A percentile compares a stretch with the other conserved stretches of the same genome.
Evolutionary conservation across 768 basidiomycete species (phyloP).

Genomic region (Candolleomyces aberdarensis): DNA sequence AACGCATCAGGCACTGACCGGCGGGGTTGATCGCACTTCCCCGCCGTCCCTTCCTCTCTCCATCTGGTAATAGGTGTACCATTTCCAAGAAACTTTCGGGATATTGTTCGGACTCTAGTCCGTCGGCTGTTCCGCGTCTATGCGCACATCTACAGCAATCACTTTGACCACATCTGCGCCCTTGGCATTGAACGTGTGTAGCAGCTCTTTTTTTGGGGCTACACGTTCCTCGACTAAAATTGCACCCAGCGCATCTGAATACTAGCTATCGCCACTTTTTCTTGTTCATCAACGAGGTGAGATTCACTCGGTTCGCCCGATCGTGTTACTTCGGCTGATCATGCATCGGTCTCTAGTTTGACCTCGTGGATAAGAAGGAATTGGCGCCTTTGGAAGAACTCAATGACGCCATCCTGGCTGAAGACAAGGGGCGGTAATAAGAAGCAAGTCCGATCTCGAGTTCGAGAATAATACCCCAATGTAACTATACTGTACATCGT

Average conservation of each 20-base stretch:
- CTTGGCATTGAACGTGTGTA: slow-evolving; percentile 91
- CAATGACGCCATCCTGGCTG: slow-evolving; percentile 80
- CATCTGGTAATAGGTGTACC: slow-evolving; percentile 60
- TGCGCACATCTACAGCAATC: slow-evolving; percentile 98
- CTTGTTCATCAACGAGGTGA: slow-evolving; percentile 91
- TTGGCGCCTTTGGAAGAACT: slow-evolving; percentile 92
- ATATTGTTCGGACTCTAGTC: slow-evolving; percentile 88
- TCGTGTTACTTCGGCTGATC: background rate
- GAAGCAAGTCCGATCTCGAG: background rate
- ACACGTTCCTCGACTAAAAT: background rate
- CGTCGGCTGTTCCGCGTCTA: slow-evolving; percentile 95
- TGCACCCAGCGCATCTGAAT: slow-evolving; percentile 84
- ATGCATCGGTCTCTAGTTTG: slow-evolving; percentile 54
- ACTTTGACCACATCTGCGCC: slow-evolving; percentile 98
- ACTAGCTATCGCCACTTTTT: slow-evolving; percentile 99
- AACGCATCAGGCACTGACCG: background rate
- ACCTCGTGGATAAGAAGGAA: slow-evolving; percentile 95
- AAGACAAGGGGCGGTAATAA: slow-evolving; percentile 42
- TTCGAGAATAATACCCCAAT: background rate
- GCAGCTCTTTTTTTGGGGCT: background rate
- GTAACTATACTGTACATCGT: background rate
- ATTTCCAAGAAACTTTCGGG: slow-evolving; percentile 87
- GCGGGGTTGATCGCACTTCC: background rate
- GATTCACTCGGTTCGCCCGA: slow-evolving; percentile 12
- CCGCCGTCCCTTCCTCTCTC: background rate